Evolutionary conservation across 2,329 filamentous ascomycete genomes (phyloP).

Genomic region (Fusarium liriodendri): DNA sequence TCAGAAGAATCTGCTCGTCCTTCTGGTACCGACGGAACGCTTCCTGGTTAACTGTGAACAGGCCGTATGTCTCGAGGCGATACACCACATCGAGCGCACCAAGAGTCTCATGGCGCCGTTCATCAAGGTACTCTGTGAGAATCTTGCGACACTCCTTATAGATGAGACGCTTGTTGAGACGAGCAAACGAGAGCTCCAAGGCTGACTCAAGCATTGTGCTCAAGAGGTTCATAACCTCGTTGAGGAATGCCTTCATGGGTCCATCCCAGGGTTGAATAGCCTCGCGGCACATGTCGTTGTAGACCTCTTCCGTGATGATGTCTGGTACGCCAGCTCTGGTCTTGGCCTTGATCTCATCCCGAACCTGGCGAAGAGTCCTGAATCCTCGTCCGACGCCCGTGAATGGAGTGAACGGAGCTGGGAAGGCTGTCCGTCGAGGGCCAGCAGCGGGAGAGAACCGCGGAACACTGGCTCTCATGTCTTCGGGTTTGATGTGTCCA

Average conservation of each 20-base stretch:
- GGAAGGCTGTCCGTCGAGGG: conserved; percentile 33
- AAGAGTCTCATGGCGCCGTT: conserved; percentile 51
- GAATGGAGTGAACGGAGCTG: conserved; percentile 54
- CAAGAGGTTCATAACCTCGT: conserved; percentile 61
- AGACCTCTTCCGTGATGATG: conserved; percentile 69
- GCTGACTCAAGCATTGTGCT: conserved; percentile 58
- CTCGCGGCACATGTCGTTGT: conserved; percentile 67
- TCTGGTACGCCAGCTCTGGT: conserved; percentile 68
- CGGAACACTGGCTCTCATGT: conserved; percentile 44
- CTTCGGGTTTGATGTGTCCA: conserved; percentile 53
- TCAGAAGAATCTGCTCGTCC: conserved; percentile 59
- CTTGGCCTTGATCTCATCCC: conserved; percentile 64
- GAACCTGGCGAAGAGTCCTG: conserved; percentile 63
- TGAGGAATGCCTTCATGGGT: conserved; percentile 62
- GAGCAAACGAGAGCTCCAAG: conserved; percentile 59
- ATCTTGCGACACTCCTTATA: conserved; percentile 60
- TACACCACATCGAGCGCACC: conserved; percentile 58
- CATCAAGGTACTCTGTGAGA: conserved; percentile 57
- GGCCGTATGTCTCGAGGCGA: conserved; percentile 62
- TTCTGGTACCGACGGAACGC: conserved; percentile 58
- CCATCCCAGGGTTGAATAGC: conserved; percentile 68
- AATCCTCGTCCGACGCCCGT: conserved; percentile 53
- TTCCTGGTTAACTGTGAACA: conserved; percentile 68
- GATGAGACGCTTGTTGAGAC: conserved; percentile 59
- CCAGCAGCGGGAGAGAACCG: conserved; percentile 12